A percentile compares a stretch with the other conserved stretches of the same genome.
Conservation (phyloP, 2,329 filamentous ascomycete genomes). For the Alternaria metachromatica region DNA sequence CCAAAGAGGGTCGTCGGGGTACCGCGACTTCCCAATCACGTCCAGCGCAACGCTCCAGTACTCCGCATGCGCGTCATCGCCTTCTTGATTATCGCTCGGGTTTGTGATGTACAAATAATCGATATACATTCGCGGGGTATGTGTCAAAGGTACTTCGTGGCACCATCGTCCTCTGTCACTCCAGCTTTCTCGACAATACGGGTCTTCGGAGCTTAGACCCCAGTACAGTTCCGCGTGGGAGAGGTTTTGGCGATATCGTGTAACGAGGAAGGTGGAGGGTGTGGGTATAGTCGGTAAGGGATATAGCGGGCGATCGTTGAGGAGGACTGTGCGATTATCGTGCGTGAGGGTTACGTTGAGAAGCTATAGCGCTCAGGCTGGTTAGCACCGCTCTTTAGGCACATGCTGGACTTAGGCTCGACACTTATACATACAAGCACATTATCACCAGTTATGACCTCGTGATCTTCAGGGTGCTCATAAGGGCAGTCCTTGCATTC, state of each 20-base stretch:
- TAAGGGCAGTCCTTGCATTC: conserved; percentile 39
- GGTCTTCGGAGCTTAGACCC: conserved; percentile 27
- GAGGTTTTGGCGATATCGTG: conserved; percentile 29
- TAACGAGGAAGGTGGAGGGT: conserved; percentile 28
- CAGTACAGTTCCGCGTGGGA: conserved; percentile 33
- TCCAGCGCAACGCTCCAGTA: conserved; percentile 43
- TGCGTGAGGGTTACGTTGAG: conserved; percentile 41
- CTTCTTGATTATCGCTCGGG: conserved; percentile 11
- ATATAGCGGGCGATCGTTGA: conserved; percentile 36
- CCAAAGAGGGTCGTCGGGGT: conserved; percentile 16
- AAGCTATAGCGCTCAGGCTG: conserved; percentile 21
- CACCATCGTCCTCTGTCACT: conserved; percentile 27
- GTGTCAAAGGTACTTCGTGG: conserved; percentile 14
- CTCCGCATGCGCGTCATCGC: conserved; percentile 17
- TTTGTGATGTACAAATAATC: conserved; percentile 36
- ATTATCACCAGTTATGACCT: conserved; percentile 25
- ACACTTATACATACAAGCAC: conserved; percentile 31
- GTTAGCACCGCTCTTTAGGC: conserved; percentile 1
- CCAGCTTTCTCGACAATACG: conserved; percentile 16
- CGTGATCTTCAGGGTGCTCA: conserved; percentile 4
- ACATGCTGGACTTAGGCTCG: background rate
- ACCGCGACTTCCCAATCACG: conserved; percentile 30
- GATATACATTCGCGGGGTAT: background rate
- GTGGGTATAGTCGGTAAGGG: conserved; percentile 34
- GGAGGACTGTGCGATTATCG: conserved; percentile 34